Evolutionary conservation across 805 yeast species (phyloP), one percentile per base, ranked within the genome.

Genomic region (Isabelozyma gotoi): DNA sequence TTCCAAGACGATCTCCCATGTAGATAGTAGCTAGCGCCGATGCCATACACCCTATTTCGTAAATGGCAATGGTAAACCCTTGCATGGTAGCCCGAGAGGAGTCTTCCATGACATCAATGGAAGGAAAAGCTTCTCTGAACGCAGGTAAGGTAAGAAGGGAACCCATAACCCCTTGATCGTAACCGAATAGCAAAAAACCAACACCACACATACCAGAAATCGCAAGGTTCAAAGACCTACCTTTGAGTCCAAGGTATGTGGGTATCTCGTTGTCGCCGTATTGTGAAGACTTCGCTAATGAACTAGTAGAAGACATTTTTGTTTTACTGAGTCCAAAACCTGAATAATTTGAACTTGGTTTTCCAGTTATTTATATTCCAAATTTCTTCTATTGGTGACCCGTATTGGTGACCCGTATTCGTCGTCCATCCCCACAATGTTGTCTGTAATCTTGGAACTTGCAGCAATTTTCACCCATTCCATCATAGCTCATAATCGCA

Each of bases 81-180:
- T 82, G 88, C 43, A 69, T 48, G n/a, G 64, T 62, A 20, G 76
- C 66, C 6, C 33, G 44, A 8, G 27, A 5, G n/a, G 34, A 15
- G 27, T 18, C 33, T 14, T 39, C 40, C 7, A 39, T 48, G 3
- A 51, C 47, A 33, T 52, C 56, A 14, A 57, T 65, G n/a, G 60
- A 50, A 1, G 68, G 69, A 42, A 67, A 67, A 27, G 59, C 61
- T 5, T 60, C 52, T 38, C 80, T 74, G 40, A 82, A 79, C 27
- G 65, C 59, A 44, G 45, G 62, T 56, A 50, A 80, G 61, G 52
- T 78, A 67, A 82, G 76, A 37, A 81, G 61, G 52, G 81, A 78
- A 21, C 85, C 75, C 89, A 85, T 84, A 40, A 85, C 77, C 59
- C 92, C 92, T 62, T 85, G 92, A 57, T 85, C 89, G 54, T 84